phyloP scores from a whole-genome alignment of 208 protist species.

The Crithidia bombi region DNA sequence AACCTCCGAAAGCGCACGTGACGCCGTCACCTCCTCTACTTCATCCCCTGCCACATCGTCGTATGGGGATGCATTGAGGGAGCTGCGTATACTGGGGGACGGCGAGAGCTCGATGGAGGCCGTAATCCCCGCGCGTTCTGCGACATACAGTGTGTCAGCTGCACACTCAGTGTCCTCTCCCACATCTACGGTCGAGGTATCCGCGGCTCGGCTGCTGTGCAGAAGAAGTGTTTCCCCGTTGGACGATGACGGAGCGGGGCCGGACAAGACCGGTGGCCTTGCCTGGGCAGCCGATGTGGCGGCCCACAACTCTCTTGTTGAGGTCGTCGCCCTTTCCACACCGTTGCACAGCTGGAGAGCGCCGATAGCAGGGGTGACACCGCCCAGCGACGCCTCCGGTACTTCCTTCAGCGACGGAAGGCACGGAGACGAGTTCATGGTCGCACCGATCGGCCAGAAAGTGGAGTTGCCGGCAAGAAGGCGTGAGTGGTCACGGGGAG shows the following conservation, averaged over 20 bases:
- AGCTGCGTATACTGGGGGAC: neutral
- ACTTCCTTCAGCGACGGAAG: neutral
- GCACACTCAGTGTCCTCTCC: neutral
- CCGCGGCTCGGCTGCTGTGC: neutral
- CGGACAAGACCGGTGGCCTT: neutral
- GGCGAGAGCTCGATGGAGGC: constrained; percentile 15
- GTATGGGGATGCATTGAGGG: neutral
- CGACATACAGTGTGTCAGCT: no score
- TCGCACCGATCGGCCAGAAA: no score
- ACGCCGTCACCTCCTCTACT: neutral
- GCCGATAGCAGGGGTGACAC: no score
- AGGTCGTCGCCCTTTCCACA: no score
- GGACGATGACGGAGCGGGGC: constrained; percentile 6
- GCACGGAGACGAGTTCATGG: neutral
- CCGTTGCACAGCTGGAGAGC: no score
- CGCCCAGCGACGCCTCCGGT: no score
- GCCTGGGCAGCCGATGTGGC: neutral
- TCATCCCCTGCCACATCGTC: neutral
- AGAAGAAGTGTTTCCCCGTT: constrained; percentile 13
- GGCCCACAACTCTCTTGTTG: no score
- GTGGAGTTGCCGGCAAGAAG: no score
- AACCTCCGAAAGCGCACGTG: neutral
- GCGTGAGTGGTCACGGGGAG: no score
- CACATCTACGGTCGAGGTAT: neutral
- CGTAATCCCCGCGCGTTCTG: neutral